Base-by-base conservation (phyloP, 257 asterid genomes). In the Osmanthus fragrans region DNA sequence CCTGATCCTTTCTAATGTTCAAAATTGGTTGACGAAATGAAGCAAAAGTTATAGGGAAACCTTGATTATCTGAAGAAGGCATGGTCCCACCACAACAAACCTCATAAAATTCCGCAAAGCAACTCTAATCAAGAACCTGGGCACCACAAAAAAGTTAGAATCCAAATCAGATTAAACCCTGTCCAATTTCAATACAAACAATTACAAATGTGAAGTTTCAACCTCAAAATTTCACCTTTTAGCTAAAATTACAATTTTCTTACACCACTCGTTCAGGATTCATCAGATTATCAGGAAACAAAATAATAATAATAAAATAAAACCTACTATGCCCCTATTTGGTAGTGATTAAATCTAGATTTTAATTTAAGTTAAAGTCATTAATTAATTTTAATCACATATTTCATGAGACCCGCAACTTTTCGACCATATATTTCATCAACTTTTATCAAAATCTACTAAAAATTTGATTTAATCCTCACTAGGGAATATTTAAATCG, bases 1-100 rank as follows among this genome's bases (percentile, higher is more conserved):
- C 84, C 69, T 86, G 96, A 80, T 91, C 97, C 40, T 80, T 71
- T 68, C 92, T 86, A 63, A 89, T 64, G 19, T 87, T 78, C 84
- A 92, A 39, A 74, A 92, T 86, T 71, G 97, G 81, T 65, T 96
- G 95, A 36, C 98, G 97, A 84, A 94, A 94, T 5, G 97, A 85
- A 19, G 94, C 88, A 83, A 94, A 92, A 40, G 94, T 93, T 78
- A 88, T 78, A 19, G 86, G 29, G 71, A 90, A 88, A 73, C 92
- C 91, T 72, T 85, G 89, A 77, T 75, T 85, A 67, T 87, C 88
- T 25, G 97, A 81, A 71, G 97, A 86, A 72, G 96, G 97, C 98
- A 94, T 92, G 80, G 64, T 84, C 82, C 70, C 39, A 80, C 68
- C 76, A 80, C 8, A 51, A 58, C 19, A 58, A 47, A 85, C 76